Percentiles rank a stretch among this genome's conserved stretches.
Conservation (phyloP, 2,329 filamentous ascomycete species). For the Botrytis cinerea region DNA sequence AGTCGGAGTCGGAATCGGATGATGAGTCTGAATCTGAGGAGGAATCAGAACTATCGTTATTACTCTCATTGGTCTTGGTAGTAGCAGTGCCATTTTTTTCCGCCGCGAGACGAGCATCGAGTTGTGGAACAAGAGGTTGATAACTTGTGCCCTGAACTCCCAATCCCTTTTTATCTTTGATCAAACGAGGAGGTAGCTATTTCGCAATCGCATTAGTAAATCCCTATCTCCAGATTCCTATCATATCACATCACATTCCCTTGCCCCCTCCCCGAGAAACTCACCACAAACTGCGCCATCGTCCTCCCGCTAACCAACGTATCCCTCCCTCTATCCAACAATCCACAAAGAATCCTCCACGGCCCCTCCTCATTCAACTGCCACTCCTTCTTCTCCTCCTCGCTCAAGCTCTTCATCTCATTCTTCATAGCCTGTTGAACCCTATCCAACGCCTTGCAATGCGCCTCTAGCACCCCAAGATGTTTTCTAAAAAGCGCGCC, state of each 20-base stretch:
- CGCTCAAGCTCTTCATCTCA: slow-evolving; percentile 29
- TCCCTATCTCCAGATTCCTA: not conserved
- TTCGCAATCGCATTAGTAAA: slow-evolving; percentile 2
- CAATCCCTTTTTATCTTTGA: slow-evolving; percentile 33
- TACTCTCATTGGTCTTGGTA: not conserved
- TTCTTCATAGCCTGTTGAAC: slow-evolving; percentile 31
- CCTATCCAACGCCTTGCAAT: slow-evolving; percentile 33
- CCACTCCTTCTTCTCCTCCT: slow-evolving; percentile 33
- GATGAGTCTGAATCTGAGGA: slow-evolving; percentile 12
- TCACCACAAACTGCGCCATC: slow-evolving; percentile 34
- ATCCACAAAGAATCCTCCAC: slow-evolving; percentile 35
- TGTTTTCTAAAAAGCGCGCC: slow-evolving; percentile 37
- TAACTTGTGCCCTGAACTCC: slow-evolving; percentile 32
- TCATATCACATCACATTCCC: not conserved
- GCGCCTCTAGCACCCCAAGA: slow-evolving; percentile 35
- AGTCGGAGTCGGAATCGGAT: not conserved
- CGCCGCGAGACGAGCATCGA: slow-evolving; percentile 29
- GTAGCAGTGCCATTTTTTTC: slow-evolving; percentile 7
- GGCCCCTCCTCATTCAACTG: slow-evolving; percentile 34
- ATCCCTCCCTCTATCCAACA: slow-evolving; percentile 35
- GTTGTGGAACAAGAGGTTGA: slow-evolving; percentile 28
- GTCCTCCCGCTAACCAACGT: slow-evolving; percentile 28
- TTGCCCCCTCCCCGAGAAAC: slow-evolving; percentile 13
- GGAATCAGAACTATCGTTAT: slow-evolving; percentile 12
- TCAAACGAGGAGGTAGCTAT: slow-evolving; percentile 29